phyloP scores from a whole-genome alignment of 306 rosid genomes.

The Rosa lucieae region DNA sequence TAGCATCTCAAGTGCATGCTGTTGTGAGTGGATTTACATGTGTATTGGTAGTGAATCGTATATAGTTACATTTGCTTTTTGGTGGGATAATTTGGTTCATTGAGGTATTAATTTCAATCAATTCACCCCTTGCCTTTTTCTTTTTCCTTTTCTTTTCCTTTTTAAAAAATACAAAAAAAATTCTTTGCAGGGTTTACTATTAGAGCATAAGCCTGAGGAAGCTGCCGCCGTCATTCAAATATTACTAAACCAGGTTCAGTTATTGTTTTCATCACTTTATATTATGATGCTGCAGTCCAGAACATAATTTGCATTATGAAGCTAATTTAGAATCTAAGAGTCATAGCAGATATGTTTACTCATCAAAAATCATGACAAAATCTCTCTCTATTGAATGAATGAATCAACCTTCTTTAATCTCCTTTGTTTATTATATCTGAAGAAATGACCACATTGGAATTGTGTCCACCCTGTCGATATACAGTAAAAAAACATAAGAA shows the following conservation, averaged over 20 bases:
- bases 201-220: constrained; percentile 70
- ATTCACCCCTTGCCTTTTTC: constrained; percentile 1
- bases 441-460: background rate
- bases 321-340: background rate
- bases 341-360: background rate
- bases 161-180: too few relatives aligned
- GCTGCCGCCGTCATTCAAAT: constrained; percentile 65
- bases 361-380: background rate
- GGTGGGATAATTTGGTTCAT: background rate
- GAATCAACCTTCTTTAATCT: background rate
- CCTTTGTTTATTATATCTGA: background rate
- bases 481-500: background rate
- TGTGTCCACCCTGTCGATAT: background rate
- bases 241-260: constrained; percentile 62
- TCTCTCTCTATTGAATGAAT: background rate
- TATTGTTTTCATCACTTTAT: background rate
- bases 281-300: background rate
- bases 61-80: background rate
- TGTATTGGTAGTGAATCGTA: background rate
- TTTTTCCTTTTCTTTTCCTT: background rate
- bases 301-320: background rate
- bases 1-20: background rate
- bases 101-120: constrained; percentile 14
- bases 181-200: constrained; percentile 57
- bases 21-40: background rate